phyloP scores from a whole-genome alignment of 768 basidiomycete genomes.

The Arthromyces matolae region DNA sequence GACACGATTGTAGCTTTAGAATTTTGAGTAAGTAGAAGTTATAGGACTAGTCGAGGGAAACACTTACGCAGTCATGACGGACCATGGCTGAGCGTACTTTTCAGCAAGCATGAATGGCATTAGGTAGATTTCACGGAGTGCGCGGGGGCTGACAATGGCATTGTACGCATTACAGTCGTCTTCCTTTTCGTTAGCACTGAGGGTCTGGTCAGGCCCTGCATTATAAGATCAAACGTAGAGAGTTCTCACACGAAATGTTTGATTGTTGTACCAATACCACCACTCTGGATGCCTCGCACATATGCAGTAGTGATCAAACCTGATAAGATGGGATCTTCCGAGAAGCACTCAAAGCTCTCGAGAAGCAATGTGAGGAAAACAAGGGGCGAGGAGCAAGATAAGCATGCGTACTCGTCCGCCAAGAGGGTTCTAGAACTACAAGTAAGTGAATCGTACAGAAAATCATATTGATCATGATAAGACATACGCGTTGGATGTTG shows the following conservation, averaged over 20 bases:
- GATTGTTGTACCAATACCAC: constrained; percentile 73
- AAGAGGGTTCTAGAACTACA: constrained; percentile 50
- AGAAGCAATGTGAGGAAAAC: too few relatives aligned
- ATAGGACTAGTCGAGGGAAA: neutral
- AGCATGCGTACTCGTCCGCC: constrained; percentile 53
- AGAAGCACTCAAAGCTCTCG: constrained; percentile 74
- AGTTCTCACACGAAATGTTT: constrained; percentile 74
- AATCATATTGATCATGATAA: neutral
- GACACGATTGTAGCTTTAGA: constrained; percentile 62
- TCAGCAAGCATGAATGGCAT: constrained; percentile 76
- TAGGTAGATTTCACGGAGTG: constrained; percentile 71
- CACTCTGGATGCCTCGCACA: constrained; percentile 70
- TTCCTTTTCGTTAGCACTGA: constrained; percentile 77
- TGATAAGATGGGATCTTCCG: constrained; percentile 73
- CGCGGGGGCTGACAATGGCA: constrained; percentile 58
- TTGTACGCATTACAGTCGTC: constrained; percentile 70
- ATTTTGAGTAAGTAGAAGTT: neutral
- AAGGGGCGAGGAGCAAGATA: constrained; percentile 1
- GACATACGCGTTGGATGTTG: constrained; percentile 72
- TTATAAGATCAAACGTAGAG: neutral
- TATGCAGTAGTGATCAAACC: constrained; percentile 70
- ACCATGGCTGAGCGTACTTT: constrained; percentile 61
- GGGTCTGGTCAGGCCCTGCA: neutral
- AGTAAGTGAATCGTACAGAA: constrained; percentile 9
- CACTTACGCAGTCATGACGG: constrained; percentile 67